A percentile compares a stretch with the other conserved stretches of the same genome.
These are phyloP conservation scores for Krasilnikovozyma curviuscula DNA, from an alignment of 768 basidiomycete genomes.

Conservation along the genomic window DNA sequence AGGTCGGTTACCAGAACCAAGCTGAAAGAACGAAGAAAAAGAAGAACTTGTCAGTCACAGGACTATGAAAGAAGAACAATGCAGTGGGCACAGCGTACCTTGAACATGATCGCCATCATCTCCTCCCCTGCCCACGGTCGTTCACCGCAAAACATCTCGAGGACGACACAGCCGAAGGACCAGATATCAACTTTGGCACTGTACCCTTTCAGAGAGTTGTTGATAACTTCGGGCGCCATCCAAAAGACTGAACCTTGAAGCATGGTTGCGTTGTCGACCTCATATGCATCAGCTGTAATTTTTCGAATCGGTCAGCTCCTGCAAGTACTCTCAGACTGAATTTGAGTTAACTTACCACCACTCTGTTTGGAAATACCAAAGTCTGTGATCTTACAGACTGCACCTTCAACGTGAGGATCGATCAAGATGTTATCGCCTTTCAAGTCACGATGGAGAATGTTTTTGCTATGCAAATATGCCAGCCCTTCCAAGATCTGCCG, in stretches of 20 bases:
- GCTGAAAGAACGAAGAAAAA: slow-evolving; percentile 29
- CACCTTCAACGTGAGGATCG: slow-evolving; percentile 49
- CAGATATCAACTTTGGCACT: slow-evolving; percentile 97
- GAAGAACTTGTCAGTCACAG: background rate
- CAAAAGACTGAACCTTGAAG: slow-evolving; percentile 96
- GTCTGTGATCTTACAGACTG: slow-evolving; percentile 93
- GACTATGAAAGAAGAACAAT: background rate
- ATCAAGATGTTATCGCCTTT: slow-evolving; percentile 98
- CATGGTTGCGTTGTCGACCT: slow-evolving; percentile 40
- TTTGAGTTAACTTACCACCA: slow-evolving; percentile 16
- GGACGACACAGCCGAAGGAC: slow-evolving; percentile 84
- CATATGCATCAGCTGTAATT: slow-evolving; percentile 55
- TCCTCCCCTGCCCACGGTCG: slow-evolving; percentile 86
- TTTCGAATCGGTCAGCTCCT: too few species aligned
- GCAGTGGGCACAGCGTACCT: slow-evolving; percentile 36
- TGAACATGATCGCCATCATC: slow-evolving; percentile 79
- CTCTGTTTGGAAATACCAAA: slow-evolving; percentile 95
- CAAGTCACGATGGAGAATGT: slow-evolving; percentile 85
- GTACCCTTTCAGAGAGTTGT: slow-evolving; percentile 63
- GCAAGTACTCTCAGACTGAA: background rate
- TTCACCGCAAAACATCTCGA: slow-evolving; percentile 98
- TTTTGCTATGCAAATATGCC: slow-evolving; percentile 75
- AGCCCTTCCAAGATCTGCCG: slow-evolving; percentile 76
- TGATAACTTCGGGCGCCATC: slow-evolving; percentile 31
- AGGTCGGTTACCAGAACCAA: slow-evolving; percentile 51